Evolutionary conservation across 2,329 filamentous ascomycete species (phyloP), one percentile per base, ranked within the genome.

Genomic region (Emergomyces orientalis): DNA sequence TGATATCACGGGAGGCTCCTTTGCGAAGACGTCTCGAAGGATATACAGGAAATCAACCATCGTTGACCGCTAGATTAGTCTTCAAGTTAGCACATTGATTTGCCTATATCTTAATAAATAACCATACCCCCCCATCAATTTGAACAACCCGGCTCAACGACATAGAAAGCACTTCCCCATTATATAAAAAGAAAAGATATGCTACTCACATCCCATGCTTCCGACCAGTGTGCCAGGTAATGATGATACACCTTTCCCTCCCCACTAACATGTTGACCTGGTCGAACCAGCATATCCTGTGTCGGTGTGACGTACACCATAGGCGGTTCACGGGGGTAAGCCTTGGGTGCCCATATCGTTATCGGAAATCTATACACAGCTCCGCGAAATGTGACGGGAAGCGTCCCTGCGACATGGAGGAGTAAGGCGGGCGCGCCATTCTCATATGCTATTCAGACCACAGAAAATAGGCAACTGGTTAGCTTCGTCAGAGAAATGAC

Each of bases 171-270:
- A 25, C 25, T 30, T 32, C 58, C 34, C 27, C 34, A 32, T 60
- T 22, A 17, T 11, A 25, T 41, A 41, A 14, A 22, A 43, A 49
- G 13, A 43, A 37, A 22, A 41, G 32, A 47, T 37, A n/a, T 27
- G 34, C 58, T 27, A 85, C 89, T 79, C 75, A 95, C 90, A 84
- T 96, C 90, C 89, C 90, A 94, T 69, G 89, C 93, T 67, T 90
- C 86, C 39, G 83, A 80, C 94, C 94, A 99, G 65, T 91, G 87
- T 39, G 91, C 90, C 56, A 99, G 80, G 74, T 97, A 99, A 45
- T 94, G 94, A 74, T 99, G 94, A 74, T 97, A 99, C 66, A 97
- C 85, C 73, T 90, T 88, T 32, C 94, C 94, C 71, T 97, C 93
- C 5, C 90, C 87, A 71, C 94, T 91, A 64, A 99, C 91, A 79